Base-by-base conservation (phyloP, 2,329 filamentous ascomycete species). In the Akanthomyces dipterigenus region DNA sequence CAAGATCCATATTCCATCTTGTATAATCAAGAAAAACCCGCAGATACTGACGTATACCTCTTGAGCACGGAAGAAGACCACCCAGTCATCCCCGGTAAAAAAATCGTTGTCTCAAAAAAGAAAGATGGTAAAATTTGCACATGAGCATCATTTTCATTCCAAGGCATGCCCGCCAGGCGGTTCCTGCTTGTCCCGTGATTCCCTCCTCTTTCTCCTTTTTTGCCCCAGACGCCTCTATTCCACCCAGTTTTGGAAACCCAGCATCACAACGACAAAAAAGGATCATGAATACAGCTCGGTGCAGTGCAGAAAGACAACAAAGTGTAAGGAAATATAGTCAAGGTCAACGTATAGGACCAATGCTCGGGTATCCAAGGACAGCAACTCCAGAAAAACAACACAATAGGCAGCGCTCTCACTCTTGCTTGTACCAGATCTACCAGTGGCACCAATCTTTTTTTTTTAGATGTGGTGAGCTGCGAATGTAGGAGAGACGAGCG, bases 201-300 rank as follows among this genome's bases (percentile, higher is more conserved):
- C 28, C 53, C 40, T n/a, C 42, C 48, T 40, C 53, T 57, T 63
- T 55, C 43, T 46, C 57, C 46, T 24, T 53, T 48, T 62, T 50
- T 57, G 48, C 34, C 68, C 64, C 63, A 66, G 73, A 75, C 74
- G 74, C 74, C 73, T 76, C 74, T 76, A 76, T 74, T 66, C 72
- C 67, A 65, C 65, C 69, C 68, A 66, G 68, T 67, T 54, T 43
- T 40, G 43, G 16, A 12, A 42, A 24, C 38, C 46, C 57, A 38
- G 57, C 40, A 54, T 50, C 40, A 5, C 14, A 36, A 26, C 56
- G 83, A 85, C 56, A 90, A 88, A 73, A 34, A 67, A 63, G 24
- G 66, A 66, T 20, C 16, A 4, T 20, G 2, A 28, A n/a, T 28
- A 22, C 22, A 42, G 11, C 28, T 16, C 51, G 51, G 16, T 22